phyloP scores from a whole-genome alignment of 768 basidiomycete species.

The Lentinula boryana region DNA sequence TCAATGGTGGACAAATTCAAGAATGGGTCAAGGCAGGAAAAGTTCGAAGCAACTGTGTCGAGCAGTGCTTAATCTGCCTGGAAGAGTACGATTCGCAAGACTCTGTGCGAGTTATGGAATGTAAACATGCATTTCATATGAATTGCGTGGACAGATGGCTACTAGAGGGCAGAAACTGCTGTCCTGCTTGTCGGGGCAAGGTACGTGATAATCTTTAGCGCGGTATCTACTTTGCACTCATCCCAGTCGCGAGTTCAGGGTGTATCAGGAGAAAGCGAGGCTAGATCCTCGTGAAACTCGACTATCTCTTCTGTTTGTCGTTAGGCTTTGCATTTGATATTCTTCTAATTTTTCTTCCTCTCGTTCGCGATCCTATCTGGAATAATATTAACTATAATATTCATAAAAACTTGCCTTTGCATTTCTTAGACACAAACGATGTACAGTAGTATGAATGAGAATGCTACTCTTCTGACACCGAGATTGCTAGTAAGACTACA shows the following conservation, averaged over 20 bases:
- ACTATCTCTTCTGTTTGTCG: background rate
- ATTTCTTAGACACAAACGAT: no score
- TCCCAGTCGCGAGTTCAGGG: background rate
- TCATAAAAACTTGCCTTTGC: no score
- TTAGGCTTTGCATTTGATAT: background rate
- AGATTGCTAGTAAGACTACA: background rate
- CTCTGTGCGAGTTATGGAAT: conserved; percentile 73
- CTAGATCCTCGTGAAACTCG: background rate
- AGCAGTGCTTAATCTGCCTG: conserved; percentile 83
- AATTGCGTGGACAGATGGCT: conserved; percentile 88
- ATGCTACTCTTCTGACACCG: background rate
- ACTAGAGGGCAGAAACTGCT: conserved; percentile 80
- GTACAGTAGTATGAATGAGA: no score
- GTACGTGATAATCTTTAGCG: conserved; percentile 26
- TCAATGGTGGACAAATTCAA: conserved; percentile 50
- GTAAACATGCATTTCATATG: conserved; percentile 89
- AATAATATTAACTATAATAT: no score
- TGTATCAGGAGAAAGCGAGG: background rate
- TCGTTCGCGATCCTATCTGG: background rate
- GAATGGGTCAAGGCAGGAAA: conserved; percentile 56
- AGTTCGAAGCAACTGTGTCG: conserved; percentile 72
- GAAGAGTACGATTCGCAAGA: conserved; percentile 80
- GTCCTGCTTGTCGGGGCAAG: conserved; percentile 84
- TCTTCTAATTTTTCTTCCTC: background rate
- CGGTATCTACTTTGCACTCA: background rate